Conservation (phyloP, 352 stramenopile species). For the Phytophthora pseudosyringae region DNA sequence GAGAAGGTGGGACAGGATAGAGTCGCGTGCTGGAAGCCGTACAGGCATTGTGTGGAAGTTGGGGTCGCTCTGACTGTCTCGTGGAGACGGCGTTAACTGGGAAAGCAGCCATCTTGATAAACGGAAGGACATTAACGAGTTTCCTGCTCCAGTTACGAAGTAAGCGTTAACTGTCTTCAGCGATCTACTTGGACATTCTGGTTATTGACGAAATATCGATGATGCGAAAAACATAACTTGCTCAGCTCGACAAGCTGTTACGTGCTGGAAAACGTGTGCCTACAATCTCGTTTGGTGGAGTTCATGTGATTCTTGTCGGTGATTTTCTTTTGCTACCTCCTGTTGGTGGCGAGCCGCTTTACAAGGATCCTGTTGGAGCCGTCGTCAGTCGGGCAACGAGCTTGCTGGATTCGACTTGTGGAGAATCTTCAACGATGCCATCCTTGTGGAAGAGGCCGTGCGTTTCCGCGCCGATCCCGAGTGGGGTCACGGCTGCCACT, state of each 20-base stretch:
- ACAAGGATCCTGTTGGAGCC: slow-evolving; percentile 3
- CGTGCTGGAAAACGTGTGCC: neutral
- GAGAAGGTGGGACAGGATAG: neutral
- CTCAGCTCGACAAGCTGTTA: slow-evolving; percentile 1
- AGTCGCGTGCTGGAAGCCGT: neutral
- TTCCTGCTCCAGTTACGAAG: neutral
- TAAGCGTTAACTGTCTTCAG: too few relatives aligned
- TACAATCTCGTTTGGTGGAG: neutral
- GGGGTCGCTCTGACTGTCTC: neutral
- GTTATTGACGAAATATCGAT: slow-evolving; percentile 2
- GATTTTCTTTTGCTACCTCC: slow-evolving; percentile 12
- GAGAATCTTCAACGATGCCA: neutral
- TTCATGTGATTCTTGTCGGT: slow-evolving; percentile 5
- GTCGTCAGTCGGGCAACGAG: neutral
- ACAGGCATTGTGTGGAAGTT: slow-evolving; percentile 4
- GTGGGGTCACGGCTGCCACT: slow-evolving; percentile 32
- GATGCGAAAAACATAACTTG: slow-evolving; percentile 6
- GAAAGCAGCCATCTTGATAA: neutral
- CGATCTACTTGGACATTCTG: neutral
- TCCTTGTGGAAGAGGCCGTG: slow-evolving; percentile 23
- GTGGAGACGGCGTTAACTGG: neutral
- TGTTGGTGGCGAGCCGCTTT: neutral
- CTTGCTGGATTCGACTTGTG: slow-evolving; percentile 6
- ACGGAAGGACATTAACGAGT: neutral
- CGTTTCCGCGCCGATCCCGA: slow-evolving; percentile 30